These are phyloP conservation scores for Rhynchospora pubera DNA, from an alignment of 176 grass and related monocot species.

Conservation along the genomic window DNA sequence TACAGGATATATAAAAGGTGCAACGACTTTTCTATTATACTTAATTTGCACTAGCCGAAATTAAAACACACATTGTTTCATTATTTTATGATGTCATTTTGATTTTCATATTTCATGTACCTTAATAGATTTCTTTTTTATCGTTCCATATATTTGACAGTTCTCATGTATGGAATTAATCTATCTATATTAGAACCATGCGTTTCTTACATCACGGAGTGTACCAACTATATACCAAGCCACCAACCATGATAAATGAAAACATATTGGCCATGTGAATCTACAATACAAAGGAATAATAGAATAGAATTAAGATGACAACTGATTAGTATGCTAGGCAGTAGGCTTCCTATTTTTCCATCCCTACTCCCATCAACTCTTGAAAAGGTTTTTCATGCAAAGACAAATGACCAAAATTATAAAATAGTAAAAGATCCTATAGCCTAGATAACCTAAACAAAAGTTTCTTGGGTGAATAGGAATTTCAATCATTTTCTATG, in stretches of 20 bases:
- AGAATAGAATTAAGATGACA: neutral
- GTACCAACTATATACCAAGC: neutral
- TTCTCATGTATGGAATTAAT: neutral
- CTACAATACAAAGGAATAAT: neutral
- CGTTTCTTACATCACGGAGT: neutral
- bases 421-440: neutral
- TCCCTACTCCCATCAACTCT: neutral
- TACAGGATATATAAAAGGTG: neutral
- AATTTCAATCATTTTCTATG: neutral
- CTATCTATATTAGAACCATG: neutral
- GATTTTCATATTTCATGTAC: neutral
- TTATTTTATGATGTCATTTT: neutral
- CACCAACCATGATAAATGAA: neutral
- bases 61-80: neutral
- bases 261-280: constrained; percentile 9
- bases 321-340: neutral
- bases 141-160: no score
- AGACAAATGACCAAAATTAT: neutral
- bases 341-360: neutral
- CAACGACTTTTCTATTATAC: no score
- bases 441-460: neutral
- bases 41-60: neutral
- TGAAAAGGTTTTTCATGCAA: neutral
- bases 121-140: no score
- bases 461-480: neutral